A percentile compares a stretch with the other conserved stretches of the same genome.
phyloP scores from a whole-genome alignment of 495 filamentous ascomycete species.

The Beverwykella pulmonaria region DNA sequence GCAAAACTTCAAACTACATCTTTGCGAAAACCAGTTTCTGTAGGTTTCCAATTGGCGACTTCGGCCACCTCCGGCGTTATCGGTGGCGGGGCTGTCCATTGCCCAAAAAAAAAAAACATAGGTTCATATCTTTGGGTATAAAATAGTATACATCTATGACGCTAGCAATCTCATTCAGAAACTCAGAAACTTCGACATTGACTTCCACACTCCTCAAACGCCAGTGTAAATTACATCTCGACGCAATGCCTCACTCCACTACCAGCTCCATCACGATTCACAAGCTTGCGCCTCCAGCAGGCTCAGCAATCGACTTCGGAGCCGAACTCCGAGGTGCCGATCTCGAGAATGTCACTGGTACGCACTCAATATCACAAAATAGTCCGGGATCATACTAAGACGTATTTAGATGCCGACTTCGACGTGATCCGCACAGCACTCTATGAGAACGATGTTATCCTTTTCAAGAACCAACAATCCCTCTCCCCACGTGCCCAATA shows the following conservation, averaged over 20 bases:
- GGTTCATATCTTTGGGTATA: background rate
- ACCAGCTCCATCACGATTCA: constrained; percentile 25
- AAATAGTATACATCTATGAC: background rate
- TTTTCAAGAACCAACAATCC: constrained; percentile 67
- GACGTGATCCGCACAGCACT: constrained; percentile 60
- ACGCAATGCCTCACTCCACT: constrained; percentile 27
- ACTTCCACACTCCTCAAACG: background rate
- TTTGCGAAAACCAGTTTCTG: background rate
- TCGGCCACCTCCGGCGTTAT: constrained; percentile 5
- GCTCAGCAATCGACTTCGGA: constrained; percentile 28
- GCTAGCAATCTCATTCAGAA: background rate
- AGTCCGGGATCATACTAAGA: background rate
- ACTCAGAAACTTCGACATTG: background rate
- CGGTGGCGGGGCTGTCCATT: background rate
- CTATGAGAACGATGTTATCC: constrained; percentile 64
- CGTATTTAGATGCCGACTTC: constrained; percentile 59
- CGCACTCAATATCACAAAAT: background rate
- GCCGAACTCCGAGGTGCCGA: constrained; percentile 27
- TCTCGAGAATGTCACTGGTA: constrained; percentile 25
- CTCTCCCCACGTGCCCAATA: constrained; percentile 69
- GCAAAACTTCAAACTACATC: background rate
- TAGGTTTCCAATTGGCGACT: background rate
- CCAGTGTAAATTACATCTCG: background rate
- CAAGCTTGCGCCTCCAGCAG: constrained; percentile 17
- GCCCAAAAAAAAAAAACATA: background rate